Evolutionary conservation across 306 rosid genomes (phyloP), one percentile per base, ranked within the genome.

Genomic region (Delonix regia): DNA sequence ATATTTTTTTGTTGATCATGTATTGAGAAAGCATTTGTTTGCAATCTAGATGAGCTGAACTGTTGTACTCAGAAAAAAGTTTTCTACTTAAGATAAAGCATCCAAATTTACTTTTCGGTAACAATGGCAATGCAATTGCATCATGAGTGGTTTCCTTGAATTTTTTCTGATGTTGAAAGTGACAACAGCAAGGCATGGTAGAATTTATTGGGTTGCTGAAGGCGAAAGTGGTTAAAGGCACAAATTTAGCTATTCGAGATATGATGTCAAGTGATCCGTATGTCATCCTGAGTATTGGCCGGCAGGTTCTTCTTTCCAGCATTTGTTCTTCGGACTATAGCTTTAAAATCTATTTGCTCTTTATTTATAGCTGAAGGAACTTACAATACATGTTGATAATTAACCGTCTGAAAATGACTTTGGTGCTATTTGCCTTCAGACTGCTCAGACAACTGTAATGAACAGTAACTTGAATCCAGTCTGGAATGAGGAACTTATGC

Each of bases 201-300:
- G 98, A 96, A 79, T 93, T 90, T 83, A 87, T 93, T 79, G 99
- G 99, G 83, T 51, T 90, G 85, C 86, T 96, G 89, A 96, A 93
- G 88, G 94, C 91, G 77, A 96, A 91, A 85, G 97, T 96, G 83
- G 67, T 90, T 47, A 90, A 82, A 85, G 99, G 99, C 79, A 89
- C 90, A 74, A 66, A 91, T 89, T 90, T 96, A 86, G 99, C 99
- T 39, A 74, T 96, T 78, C 86, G 99, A 74, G 99, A 96, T 80
- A 96, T 96, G 92, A 90, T 86, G 96, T 39, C 99, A 63, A 96
- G 99, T 67, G 99, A 96, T 84, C 99, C 99, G 24, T 96, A 96
- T 80, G 98, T 96, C 69, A 52, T 96, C 86, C 86, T 96, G 84
- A 90, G 53, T 82, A 96, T 96, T 67, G 99, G 98, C 65, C 74